A percentile compares a stretch with the other conserved stretches of the same genome.
phyloP scores from a whole-genome alignment of 441 rosid genomes.

The Eruca vesicaria region DNA sequence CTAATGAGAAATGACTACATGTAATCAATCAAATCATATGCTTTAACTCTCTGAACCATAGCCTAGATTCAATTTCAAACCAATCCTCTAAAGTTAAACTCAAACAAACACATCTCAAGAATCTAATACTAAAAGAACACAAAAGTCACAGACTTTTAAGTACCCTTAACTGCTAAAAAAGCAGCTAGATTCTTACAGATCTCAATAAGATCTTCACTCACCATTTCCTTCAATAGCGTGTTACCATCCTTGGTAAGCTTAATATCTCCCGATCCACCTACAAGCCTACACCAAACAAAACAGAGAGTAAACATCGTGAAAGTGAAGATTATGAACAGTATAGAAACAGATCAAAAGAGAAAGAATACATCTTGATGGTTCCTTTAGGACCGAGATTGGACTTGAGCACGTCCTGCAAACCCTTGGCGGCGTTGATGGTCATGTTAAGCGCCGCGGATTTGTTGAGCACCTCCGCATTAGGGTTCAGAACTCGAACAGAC shows the following conservation, averaged over 20 bases:
- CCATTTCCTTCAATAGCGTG: constrained; percentile 93
- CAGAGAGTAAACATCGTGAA: neutral
- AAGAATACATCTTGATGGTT: constrained; percentile 79
- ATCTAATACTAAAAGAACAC: neutral
- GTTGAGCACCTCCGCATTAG: constrained; percentile 97
- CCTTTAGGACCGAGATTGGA: constrained; percentile 94
- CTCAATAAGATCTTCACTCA: constrained; percentile 27
- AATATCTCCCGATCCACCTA: constrained; percentile 96
- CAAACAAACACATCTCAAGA: neutral
- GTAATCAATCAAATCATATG: neutral
- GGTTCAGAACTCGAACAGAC: constrained; percentile 87
- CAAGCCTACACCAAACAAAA: constrained; percentile 58
- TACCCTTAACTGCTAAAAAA: neutral
- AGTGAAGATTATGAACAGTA: neutral
- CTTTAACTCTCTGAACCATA: neutral
- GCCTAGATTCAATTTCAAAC: neutral
- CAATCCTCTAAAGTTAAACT: neutral
- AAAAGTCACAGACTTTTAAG: neutral
- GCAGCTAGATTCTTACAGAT: constrained; percentile 1
- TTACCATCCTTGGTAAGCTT: constrained; percentile 96
- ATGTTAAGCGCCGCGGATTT: constrained; percentile 97
- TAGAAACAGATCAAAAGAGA: neutral
- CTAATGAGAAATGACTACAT: neutral
- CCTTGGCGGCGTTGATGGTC: constrained; percentile 97
- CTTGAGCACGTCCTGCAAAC: constrained; percentile 89